Percentiles rank a stretch among this genome's conserved stretches.
These are phyloP conservation scores for Monoraphidium neglectum DNA, from an alignment of 139 green algal genomes.

Conservation along the genomic window DNA sequence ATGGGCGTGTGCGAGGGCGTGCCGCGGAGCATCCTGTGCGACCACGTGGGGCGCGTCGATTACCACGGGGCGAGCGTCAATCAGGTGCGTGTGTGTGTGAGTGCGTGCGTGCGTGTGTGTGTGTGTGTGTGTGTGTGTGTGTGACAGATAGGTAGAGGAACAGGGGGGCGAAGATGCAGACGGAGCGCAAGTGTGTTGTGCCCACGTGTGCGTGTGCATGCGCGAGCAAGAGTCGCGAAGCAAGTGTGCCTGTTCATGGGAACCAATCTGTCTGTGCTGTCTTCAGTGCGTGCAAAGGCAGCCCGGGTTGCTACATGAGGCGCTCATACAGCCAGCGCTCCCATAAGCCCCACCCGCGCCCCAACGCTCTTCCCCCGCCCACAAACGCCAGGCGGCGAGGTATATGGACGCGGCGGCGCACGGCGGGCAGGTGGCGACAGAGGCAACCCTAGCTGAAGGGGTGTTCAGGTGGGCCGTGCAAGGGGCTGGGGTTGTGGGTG, in stretches of 20 bases:
- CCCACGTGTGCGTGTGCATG: background rate
- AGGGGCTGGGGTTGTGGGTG: no score
- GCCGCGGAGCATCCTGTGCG: constrained; percentile 31
- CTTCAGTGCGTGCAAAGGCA: background rate
- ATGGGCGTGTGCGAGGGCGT: constrained; percentile 51
- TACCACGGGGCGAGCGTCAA: constrained; percentile 51
- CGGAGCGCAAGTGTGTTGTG: constrained; percentile 22
- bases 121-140: background rate
- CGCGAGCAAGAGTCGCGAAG: background rate
- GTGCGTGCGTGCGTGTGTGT: background rate
- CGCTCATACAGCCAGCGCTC: constrained; percentile 49
- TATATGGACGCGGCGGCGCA: constrained; percentile 10
- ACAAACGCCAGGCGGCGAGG: constrained; percentile 21
- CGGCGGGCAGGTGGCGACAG: constrained; percentile 16
- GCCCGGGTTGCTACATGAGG: constrained; percentile 31
- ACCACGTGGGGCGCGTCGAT: constrained; percentile 40
- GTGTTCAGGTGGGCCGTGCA: constrained; percentile 4
- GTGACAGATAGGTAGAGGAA: background rate
- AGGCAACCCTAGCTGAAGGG: background rate
- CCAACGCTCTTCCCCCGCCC: no score
- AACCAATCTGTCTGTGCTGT: background rate
- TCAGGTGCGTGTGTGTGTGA: no score
- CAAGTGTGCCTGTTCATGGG: background rate
- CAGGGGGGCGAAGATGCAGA: background rate
- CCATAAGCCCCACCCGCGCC: no score